Evolutionary conservation across 2,329 filamentous ascomycete species (phyloP).

Genomic region (Xylaria sp.): DNA sequence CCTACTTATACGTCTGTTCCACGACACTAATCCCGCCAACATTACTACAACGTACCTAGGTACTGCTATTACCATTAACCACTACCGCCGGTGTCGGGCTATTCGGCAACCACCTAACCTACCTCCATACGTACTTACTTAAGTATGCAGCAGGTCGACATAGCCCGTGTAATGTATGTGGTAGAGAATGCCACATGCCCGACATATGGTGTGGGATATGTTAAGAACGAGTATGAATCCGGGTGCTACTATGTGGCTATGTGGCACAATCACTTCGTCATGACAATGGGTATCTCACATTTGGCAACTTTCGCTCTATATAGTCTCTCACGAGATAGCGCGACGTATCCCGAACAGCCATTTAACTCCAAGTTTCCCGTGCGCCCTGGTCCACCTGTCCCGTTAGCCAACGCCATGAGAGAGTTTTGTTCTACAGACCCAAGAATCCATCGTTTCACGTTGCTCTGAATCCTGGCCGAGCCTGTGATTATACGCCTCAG

Average conservation of each 20-base stretch:
- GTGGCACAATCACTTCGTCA: constrained; percentile 6
- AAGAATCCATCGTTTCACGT: not conserved
- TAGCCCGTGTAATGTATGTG: too few relatives aligned
- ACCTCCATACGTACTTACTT: too few relatives aligned
- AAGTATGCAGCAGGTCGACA: too few relatives aligned
- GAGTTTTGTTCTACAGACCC: not conserved
- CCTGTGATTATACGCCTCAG: not conserved
- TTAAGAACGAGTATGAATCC: not conserved
- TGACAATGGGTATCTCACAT: constrained; percentile 23
- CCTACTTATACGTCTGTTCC: too few relatives aligned
- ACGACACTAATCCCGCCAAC: too few relatives aligned
- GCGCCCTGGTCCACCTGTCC: not conserved
- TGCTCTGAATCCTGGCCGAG: not conserved
- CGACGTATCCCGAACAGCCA: constrained; percentile 19
- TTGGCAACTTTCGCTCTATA: constrained; percentile 18
- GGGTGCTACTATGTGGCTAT: not conserved
- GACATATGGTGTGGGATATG: too few relatives aligned
- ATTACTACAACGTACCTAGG: too few relatives aligned
- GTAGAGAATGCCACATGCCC: too few relatives aligned
- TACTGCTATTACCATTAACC: too few relatives aligned
- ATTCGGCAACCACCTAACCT: too few relatives aligned
- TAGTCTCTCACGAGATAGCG: constrained; percentile 24
- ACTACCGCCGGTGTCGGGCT: too few relatives aligned
- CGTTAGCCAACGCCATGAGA: constrained; percentile 1
- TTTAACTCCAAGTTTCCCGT: constrained; percentile 17